These are phyloP conservation scores for Teratosphaeria destructans DNA, from an alignment of 2,329 filamentous ascomycete genomes.

Conservation along the genomic window DNA sequence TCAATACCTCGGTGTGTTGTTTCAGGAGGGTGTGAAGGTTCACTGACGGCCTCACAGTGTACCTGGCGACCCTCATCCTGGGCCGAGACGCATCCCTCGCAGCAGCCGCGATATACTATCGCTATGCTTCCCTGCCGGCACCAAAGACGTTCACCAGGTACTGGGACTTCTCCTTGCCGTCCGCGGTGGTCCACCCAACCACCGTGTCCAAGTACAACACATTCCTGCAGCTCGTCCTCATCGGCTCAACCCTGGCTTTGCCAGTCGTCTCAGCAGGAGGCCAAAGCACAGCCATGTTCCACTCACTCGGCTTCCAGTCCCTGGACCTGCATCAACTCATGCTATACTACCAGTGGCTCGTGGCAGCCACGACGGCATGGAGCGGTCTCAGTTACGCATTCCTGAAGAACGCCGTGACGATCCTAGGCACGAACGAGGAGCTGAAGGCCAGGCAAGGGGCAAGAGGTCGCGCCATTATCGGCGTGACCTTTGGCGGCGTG, in stretches of 20 bases:
- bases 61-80: slow-evolving; percentile 81
- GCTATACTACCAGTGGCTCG: slow-evolving; percentile 55
- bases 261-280: slow-evolving; percentile 49
- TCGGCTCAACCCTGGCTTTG: slow-evolving; percentile 72
- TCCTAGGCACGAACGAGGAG: slow-evolving; percentile 47
- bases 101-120: slow-evolving; percentile 84
- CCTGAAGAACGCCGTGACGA: slow-evolving; percentile 84
- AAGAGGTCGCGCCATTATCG: slow-evolving; percentile 39
- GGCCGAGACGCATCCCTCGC: slow-evolving; percentile 77
- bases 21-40: neutral
- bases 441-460: slow-evolving; percentile 39
- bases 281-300: slow-evolving; percentile 14
- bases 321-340: slow-evolving; percentile 26
- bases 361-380: slow-evolving; percentile 84
- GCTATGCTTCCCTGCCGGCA: slow-evolving; percentile 84
- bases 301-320: slow-evolving; percentile 10
- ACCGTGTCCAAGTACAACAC: slow-evolving; percentile 86
- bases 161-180: slow-evolving; percentile 93
- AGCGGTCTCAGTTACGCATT: slow-evolving; percentile 88
- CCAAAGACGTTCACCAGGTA: slow-evolving; percentile 89
- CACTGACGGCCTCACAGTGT: slow-evolving; percentile 43
- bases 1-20: slow-evolving; percentile 15
- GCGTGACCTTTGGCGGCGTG: slow-evolving; percentile 35
- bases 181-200: slow-evolving; percentile 73
- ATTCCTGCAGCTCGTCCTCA: slow-evolving; percentile 75